Base-by-base conservation (phyloP, 192 early-diverging fungal species). In the Coemansia sp. region DNA sequence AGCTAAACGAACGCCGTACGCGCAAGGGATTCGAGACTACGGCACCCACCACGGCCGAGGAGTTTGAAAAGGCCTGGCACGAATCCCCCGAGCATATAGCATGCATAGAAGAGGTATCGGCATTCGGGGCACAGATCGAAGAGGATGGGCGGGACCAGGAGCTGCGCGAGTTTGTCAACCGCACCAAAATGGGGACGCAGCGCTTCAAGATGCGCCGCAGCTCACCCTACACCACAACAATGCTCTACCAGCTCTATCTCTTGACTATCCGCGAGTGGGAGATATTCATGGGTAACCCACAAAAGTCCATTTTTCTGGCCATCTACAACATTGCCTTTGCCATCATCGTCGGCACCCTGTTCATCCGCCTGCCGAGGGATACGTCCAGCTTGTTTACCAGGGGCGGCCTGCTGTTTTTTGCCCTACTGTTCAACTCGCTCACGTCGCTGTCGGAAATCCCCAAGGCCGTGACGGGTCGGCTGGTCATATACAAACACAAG, bases 401-500 rank as follows among this genome's bases (percentile, higher is more conserved):
- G 32, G 34, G 74, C 29, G 35, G 66, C 59, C 46, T 74, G 48
- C 16, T 71, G 57, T 55, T 66, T 27, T 84, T 84, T 46, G 75
- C 70, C 38, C 67, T 85, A 8, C 47, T 85, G 34, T 84, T 85
- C 67, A 83, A 82, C 48, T 75, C 82, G 30, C 73, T 86, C 32
- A 80, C 82, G 19, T 78, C 85, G 18, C 72, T 84, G 36, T 64
- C 85, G 3, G 80, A 84, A 45, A 64, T 92, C 11, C 82, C 87
- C n/a, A 60, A 71, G 31, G 78, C 82, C 41, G 75, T 92, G 53
- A 71, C 76, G 26, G 85, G 85, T 21, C 84, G 87, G 32, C 73
- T 81, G 14, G 78, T 89, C 32, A 60, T 85, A 23, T 79, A 85
- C 65, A 92, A 92, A 55, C 89, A 91, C 64, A 85, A 83, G 43